Percentiles rank a stretch among this genome's conserved stretches.
These are phyloP conservation scores for Lignosus rhinocerotis DNA, from an alignment of 1,284 basidiomycete genomes.

Conservation along the genomic window DNA sequence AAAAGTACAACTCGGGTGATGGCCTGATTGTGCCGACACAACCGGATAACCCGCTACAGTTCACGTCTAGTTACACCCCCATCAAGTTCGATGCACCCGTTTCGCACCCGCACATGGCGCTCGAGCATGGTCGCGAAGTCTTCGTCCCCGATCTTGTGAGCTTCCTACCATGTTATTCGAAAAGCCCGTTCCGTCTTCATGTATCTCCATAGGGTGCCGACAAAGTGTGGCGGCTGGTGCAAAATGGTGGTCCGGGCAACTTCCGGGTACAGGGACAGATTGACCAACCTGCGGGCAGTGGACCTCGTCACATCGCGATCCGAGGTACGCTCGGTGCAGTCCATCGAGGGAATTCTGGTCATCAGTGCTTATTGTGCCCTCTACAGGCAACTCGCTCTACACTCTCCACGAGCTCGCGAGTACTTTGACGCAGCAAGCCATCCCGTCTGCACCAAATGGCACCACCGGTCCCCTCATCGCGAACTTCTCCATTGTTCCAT, in stretches of 20 bases:
- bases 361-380: neutral
- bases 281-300: conserved; percentile 61
- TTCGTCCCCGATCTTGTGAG: conserved; percentile 66
- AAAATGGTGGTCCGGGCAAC: conserved; percentile 38
- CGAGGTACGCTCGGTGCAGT: conserved; percentile 38
- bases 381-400: conserved; percentile 56
- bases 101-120: conserved; percentile 66
- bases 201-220: conserved; percentile 51
- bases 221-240: conserved; percentile 61
- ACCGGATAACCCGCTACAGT: conserved; percentile 38
- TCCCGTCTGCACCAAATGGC: conserved; percentile 48
- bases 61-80: conserved; percentile 40
- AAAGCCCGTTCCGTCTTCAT: neutral
- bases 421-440: conserved; percentile 59
- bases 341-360: too few species aligned
- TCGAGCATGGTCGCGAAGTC: conserved; percentile 53
- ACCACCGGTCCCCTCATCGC: conserved; percentile 48
- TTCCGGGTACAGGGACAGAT: conserved; percentile 63
- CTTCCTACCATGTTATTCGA: neutral
- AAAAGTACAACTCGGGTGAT: conserved; percentile 58
- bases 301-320: conserved; percentile 64
- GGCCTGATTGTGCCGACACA: conserved; percentile 54
- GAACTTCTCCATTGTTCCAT: conserved; percentile 56
- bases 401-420: conserved; percentile 65
- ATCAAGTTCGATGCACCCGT: conserved; percentile 55